phyloP scores from a whole-genome alignment of 108 stramenopile genomes.

The Nitzschia sp. region DNA sequence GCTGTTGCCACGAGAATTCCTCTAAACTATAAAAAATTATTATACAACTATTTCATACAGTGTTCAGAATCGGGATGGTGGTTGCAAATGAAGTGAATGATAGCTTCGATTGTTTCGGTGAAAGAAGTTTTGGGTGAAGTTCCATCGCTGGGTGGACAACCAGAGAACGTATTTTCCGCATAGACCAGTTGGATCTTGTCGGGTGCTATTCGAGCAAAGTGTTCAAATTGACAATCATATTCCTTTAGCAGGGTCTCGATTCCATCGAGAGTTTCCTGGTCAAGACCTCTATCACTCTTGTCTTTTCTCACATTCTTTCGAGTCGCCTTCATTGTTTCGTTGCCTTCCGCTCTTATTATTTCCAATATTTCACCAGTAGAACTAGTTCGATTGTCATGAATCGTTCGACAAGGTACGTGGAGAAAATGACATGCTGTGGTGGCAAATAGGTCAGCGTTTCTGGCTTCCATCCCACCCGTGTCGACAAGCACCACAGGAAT shows the following conservation, averaged over 20 bases:
- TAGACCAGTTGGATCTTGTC: not conserved
- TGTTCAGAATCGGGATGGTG: not conserved
- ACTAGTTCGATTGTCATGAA: no score
- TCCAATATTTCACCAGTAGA: no score
- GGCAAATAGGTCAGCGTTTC: not conserved
- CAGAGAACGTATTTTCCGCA: not conserved
- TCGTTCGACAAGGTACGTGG: not conserved
- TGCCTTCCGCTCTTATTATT: no score
- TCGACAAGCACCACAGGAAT: not conserved
- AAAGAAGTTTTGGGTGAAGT: not conserved
- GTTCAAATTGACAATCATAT: not conserved
- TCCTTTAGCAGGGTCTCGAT: not conserved
- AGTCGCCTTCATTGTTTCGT: not conserved
- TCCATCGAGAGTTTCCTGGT: not conserved
- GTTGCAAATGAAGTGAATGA: not conserved
- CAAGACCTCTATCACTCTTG: not conserved
- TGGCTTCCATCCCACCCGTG: not conserved
- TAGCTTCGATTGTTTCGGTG: not conserved
- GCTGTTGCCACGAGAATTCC: no score
- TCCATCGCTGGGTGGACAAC: not conserved
- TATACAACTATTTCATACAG: not conserved
- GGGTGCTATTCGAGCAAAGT: not conserved
- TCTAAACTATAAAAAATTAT: no score
- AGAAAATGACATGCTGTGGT: not conserved
- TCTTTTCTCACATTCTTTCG: not conserved